Percentiles rank a stretch among this genome's conserved stretches.
Evolutionary conservation across 1,139 yeast genomes (phyloP).

Genomic region (Magnusiomyces magnusii): DNA sequence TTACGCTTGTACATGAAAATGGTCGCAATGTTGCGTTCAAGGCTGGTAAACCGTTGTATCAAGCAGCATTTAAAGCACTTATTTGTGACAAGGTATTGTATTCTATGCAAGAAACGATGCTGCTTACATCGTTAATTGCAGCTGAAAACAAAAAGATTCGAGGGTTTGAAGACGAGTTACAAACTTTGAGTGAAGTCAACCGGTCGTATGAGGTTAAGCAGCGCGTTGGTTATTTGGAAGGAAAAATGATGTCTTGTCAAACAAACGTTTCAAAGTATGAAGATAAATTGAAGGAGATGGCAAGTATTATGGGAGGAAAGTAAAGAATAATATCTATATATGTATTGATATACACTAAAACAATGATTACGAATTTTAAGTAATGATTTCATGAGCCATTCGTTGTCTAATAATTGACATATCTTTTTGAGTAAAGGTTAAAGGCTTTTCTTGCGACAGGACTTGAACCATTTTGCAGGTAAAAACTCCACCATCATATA

Average conservation of each 20-base stretch:
- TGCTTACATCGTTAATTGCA: slow-evolving; percentile 46
- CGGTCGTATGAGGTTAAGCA: slow-evolving; percentile 46
- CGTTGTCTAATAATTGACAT: slow-evolving; percentile 61
- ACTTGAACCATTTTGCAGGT: slow-evolving; percentile 72
- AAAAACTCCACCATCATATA: slow-evolving; percentile 94
- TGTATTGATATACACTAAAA: not conserved
- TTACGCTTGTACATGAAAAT: slow-evolving; percentile 59
- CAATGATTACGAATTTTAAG: slow-evolving; percentile 15
- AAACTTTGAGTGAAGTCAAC: slow-evolving; percentile 44
- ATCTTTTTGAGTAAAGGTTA: slow-evolving; percentile 55
- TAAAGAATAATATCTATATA: not conserved
- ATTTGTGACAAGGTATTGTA: slow-evolving; percentile 50
- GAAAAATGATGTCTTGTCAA: slow-evolving; percentile 47
- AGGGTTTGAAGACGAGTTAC: slow-evolving; percentile 63
- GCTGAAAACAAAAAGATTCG: slow-evolving; percentile 58
- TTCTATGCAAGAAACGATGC: slow-evolving; percentile 57
- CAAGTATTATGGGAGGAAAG: slow-evolving; percentile 4
- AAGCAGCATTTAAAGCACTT: slow-evolving; percentile 69
- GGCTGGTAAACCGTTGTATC: slow-evolving; percentile 80
- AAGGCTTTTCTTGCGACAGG: slow-evolving; percentile 40
- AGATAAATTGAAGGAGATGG: slow-evolving; percentile 17
- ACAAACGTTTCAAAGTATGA: slow-evolving; percentile 41
- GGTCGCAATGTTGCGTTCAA: slow-evolving; percentile 61
- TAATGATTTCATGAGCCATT: slow-evolving; percentile 51
- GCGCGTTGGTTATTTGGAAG: slow-evolving; percentile 57